Evolutionary conservation across 108 stramenopile species (phyloP), one percentile per base, ranked within the genome.

Genomic region (Aurantiochytrium sp.): DNA sequence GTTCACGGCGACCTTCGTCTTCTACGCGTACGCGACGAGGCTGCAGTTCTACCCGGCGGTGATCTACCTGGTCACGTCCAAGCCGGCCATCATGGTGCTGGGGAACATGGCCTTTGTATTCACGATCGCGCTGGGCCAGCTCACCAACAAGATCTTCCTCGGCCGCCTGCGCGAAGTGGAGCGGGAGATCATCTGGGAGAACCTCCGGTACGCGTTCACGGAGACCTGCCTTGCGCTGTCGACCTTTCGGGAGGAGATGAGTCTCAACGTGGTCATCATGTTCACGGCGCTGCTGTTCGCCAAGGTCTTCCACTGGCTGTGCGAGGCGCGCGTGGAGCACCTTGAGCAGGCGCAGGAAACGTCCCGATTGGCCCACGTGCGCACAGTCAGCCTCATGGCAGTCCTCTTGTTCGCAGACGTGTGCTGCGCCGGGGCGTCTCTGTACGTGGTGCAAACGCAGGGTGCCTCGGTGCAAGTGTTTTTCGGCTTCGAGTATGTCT

Each of bases 221-320:
- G 99, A 99, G 93, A 98, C 97, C 6, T 97, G 97, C 90, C 87
- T 99, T 53, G 98, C 99, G 0, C 91, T 99, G 86, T 97, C 99
- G 30, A 97, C 98, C 68, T 99, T 99, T 93, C 95, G 98, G 41
- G 90, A 94, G 54, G 98, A 98, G 91, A 89, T 99, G 65, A 95
- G 92, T 86, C 91, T 95, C 30, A 65, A 86, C 22, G 96, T 96
- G 42, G 92, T 95, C 5, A 89, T 94, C 24, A 59, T 96, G 65
- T 98, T 99, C 93, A 86, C 96, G 55, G 69, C 91, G 10, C 89
- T 98, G 69, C 94, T 98, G 27, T 87, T 98, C 59, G 55, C 89
- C 87, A 98, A 98, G 90, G 94, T 86, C 55, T 91, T 98, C 69
- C 99, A 99, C 89, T 97, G 96, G 96, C 93, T 96, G n/a, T 94